Conservation (phyloP, 192 early-diverging fungal species). For the Backusella luteola region DNA sequence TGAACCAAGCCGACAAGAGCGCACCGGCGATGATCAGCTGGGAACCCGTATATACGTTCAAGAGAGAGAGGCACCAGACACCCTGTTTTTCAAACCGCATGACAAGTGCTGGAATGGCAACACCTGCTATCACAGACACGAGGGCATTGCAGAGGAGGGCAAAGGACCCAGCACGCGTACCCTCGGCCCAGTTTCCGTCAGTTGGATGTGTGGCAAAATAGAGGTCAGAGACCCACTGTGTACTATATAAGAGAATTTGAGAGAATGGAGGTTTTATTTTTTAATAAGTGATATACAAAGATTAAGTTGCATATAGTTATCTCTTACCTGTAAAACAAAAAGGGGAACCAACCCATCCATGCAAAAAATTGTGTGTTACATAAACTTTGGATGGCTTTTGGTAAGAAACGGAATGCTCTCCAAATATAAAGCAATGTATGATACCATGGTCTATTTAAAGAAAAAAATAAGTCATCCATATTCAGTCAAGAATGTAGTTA, state of each 20-base stretch:
- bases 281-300: neutral
- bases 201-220: conserved; percentile 41
- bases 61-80: conserved; percentile 37
- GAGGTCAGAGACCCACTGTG: conserved; percentile 67
- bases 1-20: conserved; percentile 66
- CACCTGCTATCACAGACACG: conserved; percentile 64
- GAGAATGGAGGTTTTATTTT: neutral
- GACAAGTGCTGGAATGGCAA: conserved; percentile 57
- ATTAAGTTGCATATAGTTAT: conserved; percentile 37
- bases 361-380: conserved; percentile 92
- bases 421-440: conserved; percentile 49
- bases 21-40: conserved; percentile 64
- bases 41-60: conserved; percentile 70
- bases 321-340: conserved; percentile 85
- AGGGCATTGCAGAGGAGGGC: conserved; percentile 80
- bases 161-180: conserved; percentile 82
- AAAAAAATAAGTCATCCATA: neutral
- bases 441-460: conserved; percentile 43
- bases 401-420: conserved; percentile 64
- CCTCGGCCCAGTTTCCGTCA: conserved; percentile 42
- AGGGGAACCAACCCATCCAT: conserved; percentile 99
- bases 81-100: conserved; percentile 13
- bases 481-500: neutral
- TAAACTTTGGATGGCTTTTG: conserved; percentile 68
- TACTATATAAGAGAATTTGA: conserved; percentile 32